These are phyloP conservation scores for Macrolepiota dolichaula DNA, from an alignment of 768 basidiomycete species.

Conservation along the genomic window DNA sequence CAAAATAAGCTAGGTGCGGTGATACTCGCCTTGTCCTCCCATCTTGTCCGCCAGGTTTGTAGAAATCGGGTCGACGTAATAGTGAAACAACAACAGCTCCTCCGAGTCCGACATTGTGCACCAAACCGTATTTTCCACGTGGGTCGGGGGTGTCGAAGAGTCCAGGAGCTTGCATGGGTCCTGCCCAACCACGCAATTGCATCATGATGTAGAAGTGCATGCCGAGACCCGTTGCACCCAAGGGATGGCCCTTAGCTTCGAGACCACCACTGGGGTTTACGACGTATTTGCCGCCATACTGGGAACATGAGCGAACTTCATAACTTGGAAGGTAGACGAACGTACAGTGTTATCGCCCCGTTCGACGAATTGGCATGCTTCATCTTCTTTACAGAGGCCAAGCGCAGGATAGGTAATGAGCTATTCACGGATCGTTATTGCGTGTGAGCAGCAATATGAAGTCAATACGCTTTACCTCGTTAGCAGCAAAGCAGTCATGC, in stretches of 20 bases:
- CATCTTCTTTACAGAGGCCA: slow-evolving; percentile 61
- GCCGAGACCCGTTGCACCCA: slow-evolving; percentile 78
- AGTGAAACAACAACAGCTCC: slow-evolving; percentile 77
- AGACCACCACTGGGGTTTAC: slow-evolving; percentile 84
- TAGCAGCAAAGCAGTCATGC: slow-evolving; percentile 83
- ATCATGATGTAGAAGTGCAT: slow-evolving; percentile 89
- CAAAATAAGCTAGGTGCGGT: neutral
- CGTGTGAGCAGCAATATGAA: neutral
- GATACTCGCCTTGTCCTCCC: slow-evolving; percentile 56
- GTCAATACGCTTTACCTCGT: slow-evolving; percentile 50
- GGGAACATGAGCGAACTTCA: neutral
- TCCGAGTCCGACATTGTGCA: slow-evolving; percentile 83
- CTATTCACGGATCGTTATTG: slow-evolving; percentile 28
- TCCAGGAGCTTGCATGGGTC: slow-evolving; percentile 77
- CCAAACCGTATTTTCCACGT: slow-evolving; percentile 75
- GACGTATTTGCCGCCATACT: slow-evolving; percentile 86
- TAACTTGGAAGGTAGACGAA: neutral
- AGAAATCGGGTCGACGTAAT: slow-evolving; percentile 77
- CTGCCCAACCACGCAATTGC: slow-evolving; percentile 80
- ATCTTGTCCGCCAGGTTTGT: slow-evolving; percentile 57
- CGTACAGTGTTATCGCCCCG: slow-evolving; percentile 75
- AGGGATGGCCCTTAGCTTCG: slow-evolving; percentile 86
- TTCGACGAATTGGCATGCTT: slow-evolving; percentile 74
- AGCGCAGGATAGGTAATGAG: slow-evolving; percentile 81
- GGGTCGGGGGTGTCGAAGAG: slow-evolving; percentile 59